phyloP scores from a whole-genome alignment of 805 yeast species.

The Hanseniaspora guilliermondii region DNA sequence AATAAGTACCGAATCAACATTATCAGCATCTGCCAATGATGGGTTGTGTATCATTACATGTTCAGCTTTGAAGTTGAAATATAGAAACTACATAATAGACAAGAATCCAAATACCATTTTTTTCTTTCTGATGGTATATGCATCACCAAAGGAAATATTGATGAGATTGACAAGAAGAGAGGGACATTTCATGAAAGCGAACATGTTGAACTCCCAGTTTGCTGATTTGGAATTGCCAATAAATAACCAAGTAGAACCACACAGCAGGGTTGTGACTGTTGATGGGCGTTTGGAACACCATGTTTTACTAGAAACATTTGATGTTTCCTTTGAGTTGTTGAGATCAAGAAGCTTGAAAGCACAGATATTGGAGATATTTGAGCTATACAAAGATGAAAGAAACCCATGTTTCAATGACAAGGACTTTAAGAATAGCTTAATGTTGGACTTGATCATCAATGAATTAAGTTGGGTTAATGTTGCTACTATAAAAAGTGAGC shows the following conservation, averaged over 20 bases:
- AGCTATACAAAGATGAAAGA: slow-evolving; percentile 11
- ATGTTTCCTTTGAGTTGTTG: slow-evolving; percentile 10
- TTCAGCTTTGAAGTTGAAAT: slow-evolving; percentile 65
- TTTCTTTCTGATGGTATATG: slow-evolving; percentile 54
- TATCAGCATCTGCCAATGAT: slow-evolving; percentile 28
- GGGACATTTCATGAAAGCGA: slow-evolving; percentile 77
- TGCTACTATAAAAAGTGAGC: slow-evolving; percentile 12
- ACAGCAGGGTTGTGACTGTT: slow-evolving; percentile 25
- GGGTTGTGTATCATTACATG: slow-evolving; percentile 53
- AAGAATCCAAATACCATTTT: slow-evolving; percentile 31
- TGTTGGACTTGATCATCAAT: slow-evolving; percentile 7
- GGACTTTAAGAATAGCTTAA: slow-evolving; percentile 2
- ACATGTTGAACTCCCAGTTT: slow-evolving; percentile 73
- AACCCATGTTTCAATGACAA: slow-evolving; percentile 9
- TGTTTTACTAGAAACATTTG: slow-evolving; percentile 11
- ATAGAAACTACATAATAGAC: slow-evolving; percentile 49
- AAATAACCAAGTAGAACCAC: slow-evolving; percentile 25
- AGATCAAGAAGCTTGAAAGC: slow-evolving; percentile 9
- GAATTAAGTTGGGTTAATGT: slow-evolving; percentile 12
- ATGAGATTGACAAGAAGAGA: slow-evolving; percentile 50
- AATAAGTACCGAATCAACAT: slow-evolving; percentile 35
- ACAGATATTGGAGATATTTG: slow-evolving; percentile 13
- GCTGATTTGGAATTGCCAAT: slow-evolving; percentile 61
- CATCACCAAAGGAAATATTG: slow-evolving; percentile 47
- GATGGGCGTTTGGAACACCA: slow-evolving; percentile 16